Percentiles rank a stretch among this genome's conserved stretches.
phyloP scores from a whole-genome alignment of 2,329 filamentous ascomycete genomes.

The Fusarium sp. region DNA sequence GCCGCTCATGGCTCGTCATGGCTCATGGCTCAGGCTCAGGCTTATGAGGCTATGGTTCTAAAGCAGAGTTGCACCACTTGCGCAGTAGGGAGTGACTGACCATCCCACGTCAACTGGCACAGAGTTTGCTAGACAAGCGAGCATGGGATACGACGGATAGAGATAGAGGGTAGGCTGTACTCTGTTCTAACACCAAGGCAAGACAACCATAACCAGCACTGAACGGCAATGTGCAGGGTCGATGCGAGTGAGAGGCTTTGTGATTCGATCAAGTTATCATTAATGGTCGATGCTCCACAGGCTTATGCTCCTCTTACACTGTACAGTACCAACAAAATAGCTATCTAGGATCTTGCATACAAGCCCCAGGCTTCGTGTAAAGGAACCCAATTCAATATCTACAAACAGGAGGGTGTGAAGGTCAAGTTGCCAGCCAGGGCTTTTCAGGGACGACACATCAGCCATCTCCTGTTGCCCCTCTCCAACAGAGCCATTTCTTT shows the following conservation, averaged over 20 bases:
- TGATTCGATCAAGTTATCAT: slow-evolving; percentile 22
- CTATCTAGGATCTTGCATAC: slow-evolving; percentile 31
- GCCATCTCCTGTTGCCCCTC: background rate
- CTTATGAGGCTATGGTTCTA: slow-evolving; percentile 22
- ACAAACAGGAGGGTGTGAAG: slow-evolving; percentile 18
- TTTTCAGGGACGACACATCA: slow-evolving; percentile 21
- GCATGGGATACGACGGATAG: slow-evolving; percentile 16
- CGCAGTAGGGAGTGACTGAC: slow-evolving; percentile 19
- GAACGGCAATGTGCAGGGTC: slow-evolving; percentile 16
- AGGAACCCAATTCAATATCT: slow-evolving; percentile 22
- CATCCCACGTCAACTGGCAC: background rate
- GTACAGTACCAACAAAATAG: slow-evolving; percentile 10
- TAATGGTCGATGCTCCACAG: slow-evolving; percentile 20
- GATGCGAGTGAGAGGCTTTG: slow-evolving; percentile 25
- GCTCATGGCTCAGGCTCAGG: slow-evolving; percentile 19
- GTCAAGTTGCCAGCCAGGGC: slow-evolving; percentile 3
- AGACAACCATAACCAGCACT: slow-evolving; percentile 6
- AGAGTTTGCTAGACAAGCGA: slow-evolving; percentile 27
- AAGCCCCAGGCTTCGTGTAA: slow-evolving; percentile 25
- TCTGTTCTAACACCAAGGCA: background rate
- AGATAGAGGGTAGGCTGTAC: slow-evolving; percentile 5
- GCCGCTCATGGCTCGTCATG: slow-evolving; percentile 35
- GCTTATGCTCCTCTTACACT: slow-evolving; percentile 22
- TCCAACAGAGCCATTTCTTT: background rate
- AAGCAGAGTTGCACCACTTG: slow-evolving; percentile 32